phyloP scores from a whole-genome alignment of 495 filamentous ascomycete species.

The Penicillium nucicola region DNA sequence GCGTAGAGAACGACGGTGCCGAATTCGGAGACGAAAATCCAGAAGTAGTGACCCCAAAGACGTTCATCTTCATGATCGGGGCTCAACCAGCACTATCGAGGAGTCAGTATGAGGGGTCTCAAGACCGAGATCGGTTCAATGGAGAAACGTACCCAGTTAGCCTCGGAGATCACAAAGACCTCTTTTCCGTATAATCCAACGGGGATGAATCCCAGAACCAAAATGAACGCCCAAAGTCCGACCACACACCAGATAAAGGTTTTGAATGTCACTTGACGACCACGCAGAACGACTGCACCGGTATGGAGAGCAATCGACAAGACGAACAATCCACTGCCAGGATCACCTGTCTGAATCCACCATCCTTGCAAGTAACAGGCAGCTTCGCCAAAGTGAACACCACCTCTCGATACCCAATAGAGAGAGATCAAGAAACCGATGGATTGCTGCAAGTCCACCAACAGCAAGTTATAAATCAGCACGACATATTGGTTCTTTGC shows the following conservation, averaged over 20 bases:
- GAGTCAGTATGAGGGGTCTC: constrained; percentile 9
- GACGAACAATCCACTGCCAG: constrained; percentile 67
- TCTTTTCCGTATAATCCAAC: constrained; percentile 48
- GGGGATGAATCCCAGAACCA: constrained; percentile 53
- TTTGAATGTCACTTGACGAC: constrained; percentile 51
- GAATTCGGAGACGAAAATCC: constrained; percentile 68
- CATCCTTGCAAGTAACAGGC: constrained; percentile 69
- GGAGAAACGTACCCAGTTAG: constrained; percentile 38
- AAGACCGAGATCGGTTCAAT: background rate
- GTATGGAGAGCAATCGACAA: constrained; percentile 66
- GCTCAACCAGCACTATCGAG: constrained; percentile 67
- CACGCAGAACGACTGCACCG: constrained; percentile 55
- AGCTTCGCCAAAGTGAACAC: constrained; percentile 51
- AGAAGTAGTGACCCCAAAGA: constrained; percentile 72
- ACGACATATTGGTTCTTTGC: constrained; percentile 66
- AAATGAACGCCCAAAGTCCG: constrained; percentile 56
- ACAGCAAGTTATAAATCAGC: constrained; percentile 68
- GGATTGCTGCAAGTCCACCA: constrained; percentile 70
- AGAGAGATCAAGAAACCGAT: constrained; percentile 64
- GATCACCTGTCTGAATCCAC: constrained; percentile 66
- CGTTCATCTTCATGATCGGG: constrained; percentile 53
- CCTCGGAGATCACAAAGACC: constrained; percentile 53
- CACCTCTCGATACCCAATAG: constrained; percentile 50
- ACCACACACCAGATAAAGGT: constrained; percentile 47
- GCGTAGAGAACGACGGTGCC: constrained; percentile 61